Conservation (phyloP, 352 stramenopile species). For the Phytophthora foliorum region DNA sequence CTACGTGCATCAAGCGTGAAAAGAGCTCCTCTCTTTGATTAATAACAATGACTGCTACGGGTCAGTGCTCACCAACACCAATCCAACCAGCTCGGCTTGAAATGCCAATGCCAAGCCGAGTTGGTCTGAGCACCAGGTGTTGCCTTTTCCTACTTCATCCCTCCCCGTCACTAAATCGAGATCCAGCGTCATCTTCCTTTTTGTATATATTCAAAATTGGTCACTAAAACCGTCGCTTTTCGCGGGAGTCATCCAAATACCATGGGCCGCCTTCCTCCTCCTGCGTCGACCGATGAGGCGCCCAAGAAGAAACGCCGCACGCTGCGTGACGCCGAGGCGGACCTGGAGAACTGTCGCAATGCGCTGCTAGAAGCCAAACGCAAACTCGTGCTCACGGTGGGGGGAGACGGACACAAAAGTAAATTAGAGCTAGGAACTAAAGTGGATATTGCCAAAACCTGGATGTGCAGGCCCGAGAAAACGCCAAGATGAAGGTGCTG, state of each 20-base stretch:
- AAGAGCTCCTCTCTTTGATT: too few relatives aligned
- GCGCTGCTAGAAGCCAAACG: slow-evolving; percentile 65
- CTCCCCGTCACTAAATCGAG: slow-evolving; percentile 14
- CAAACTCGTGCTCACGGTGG: slow-evolving; percentile 75
- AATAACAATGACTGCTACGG: too few relatives aligned
- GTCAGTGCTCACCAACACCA: too few relatives aligned
- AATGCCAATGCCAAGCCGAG: too few relatives aligned
- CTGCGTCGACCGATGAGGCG: slow-evolving; percentile 27
- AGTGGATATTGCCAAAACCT: not conserved
- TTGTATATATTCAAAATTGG: slow-evolving; percentile 10
- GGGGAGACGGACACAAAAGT: not conserved
- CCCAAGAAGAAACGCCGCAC: slow-evolving; percentile 77
- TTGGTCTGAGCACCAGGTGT: too few relatives aligned
- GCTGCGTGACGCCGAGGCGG: slow-evolving; percentile 72
- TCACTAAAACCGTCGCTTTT: slow-evolving; percentile 23
- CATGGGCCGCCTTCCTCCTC: slow-evolving; percentile 23
- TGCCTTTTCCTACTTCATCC: too few relatives aligned
- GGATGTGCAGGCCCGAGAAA: slow-evolving; percentile 67
- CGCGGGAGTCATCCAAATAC: slow-evolving; percentile 13
- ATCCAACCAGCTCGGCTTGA: too few relatives aligned
- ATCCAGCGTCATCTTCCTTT: not conserved
- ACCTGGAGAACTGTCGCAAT: slow-evolving; percentile 57
- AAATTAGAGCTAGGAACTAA: not conserved
- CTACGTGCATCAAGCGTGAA: too few relatives aligned
- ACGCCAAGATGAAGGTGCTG: slow-evolving; percentile 89